phyloP scores from a whole-genome alignment of 164 flowering plant genomes.

The Euptelea pleiosperma region DNA sequence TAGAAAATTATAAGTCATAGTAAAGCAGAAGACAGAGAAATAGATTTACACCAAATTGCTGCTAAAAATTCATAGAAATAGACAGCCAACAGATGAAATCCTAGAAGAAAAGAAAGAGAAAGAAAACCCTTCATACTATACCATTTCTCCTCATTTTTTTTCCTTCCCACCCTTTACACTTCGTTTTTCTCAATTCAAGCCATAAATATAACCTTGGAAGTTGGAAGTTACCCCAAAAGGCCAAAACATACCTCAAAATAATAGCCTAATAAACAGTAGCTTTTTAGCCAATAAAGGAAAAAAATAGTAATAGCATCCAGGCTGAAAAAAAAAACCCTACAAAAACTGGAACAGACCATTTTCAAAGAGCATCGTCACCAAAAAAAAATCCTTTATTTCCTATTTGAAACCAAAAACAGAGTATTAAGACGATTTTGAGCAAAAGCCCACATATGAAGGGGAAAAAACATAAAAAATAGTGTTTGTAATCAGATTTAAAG shows the following conservation, averaged over 20 bases:
- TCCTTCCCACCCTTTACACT: no score
- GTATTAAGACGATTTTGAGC: background rate
- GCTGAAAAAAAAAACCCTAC: background rate
- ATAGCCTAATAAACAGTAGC: background rate
- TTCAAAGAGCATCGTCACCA: conserved; percentile 7
- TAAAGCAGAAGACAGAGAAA: no score
- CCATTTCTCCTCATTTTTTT: background rate
- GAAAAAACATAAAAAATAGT: background rate
- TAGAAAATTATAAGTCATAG: no score
- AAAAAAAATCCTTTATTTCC: conserved; percentile 9
- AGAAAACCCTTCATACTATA: background rate
- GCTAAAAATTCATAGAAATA: background rate
- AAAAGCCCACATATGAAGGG: background rate
- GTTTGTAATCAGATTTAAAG: no score
- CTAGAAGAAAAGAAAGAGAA: background rate
- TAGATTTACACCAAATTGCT: background rate
- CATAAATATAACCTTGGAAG: background rate
- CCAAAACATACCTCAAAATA: background rate
- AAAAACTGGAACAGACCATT: conserved; percentile 14
- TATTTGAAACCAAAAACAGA: conserved; percentile 3
- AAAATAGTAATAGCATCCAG: no score
- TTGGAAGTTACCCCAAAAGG: background rate
- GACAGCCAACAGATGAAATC: background rate
- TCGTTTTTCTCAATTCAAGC: background rate
- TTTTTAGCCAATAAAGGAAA: conserved; percentile 11